phyloP scores from a whole-genome alignment of 805 yeast species.

The Ogataea chonburiensis region DNA sequence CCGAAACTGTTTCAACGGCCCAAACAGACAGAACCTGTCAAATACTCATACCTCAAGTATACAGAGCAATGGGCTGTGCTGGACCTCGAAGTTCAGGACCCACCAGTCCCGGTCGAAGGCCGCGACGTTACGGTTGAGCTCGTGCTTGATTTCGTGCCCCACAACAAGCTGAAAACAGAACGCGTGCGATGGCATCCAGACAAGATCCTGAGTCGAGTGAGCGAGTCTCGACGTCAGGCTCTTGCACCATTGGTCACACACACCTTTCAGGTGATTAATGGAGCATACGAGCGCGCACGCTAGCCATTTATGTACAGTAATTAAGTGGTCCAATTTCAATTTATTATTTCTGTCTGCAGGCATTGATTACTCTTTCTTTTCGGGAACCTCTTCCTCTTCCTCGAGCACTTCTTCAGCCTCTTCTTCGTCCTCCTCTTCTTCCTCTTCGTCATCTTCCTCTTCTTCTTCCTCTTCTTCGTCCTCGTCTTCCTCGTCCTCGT shows the following conservation, averaged over 20 bases:
- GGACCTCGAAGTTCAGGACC: constrained; percentile 21
- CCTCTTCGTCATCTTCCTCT: constrained; percentile 43
- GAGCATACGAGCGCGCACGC: constrained; percentile 26
- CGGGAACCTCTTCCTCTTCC: constrained; percentile 30
- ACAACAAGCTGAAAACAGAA: constrained; percentile 41
- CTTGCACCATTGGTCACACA: constrained; percentile 31
- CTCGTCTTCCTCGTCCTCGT: constrained; percentile 55
- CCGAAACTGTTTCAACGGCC: no score
- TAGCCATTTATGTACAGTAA: constrained; percentile 1
- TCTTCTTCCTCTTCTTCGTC: constrained; percentile 46
- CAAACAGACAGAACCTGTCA: constrained; percentile 14
- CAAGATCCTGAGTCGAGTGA: constrained; percentile 40
- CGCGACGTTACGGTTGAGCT: constrained; percentile 16
- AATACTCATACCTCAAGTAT: constrained; percentile 27
- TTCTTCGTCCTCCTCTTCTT: constrained; percentile 19
- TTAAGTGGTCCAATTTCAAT: no score
- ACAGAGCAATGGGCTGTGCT: constrained; percentile 8
- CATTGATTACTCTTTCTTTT: constrained; percentile 26
- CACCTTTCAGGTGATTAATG: constrained; percentile 44
- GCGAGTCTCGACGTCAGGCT: constrained; percentile 3
- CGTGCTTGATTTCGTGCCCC: constrained; percentile 20
- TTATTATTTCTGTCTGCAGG: constrained; percentile 1
- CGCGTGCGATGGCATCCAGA: constrained; percentile 74
- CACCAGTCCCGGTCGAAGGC: constrained; percentile 16
- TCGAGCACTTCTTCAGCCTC: constrained; percentile 33